phyloP scores from a whole-genome alignment of 768 basidiomycete species.

The Nidularia pulvinata region DNA sequence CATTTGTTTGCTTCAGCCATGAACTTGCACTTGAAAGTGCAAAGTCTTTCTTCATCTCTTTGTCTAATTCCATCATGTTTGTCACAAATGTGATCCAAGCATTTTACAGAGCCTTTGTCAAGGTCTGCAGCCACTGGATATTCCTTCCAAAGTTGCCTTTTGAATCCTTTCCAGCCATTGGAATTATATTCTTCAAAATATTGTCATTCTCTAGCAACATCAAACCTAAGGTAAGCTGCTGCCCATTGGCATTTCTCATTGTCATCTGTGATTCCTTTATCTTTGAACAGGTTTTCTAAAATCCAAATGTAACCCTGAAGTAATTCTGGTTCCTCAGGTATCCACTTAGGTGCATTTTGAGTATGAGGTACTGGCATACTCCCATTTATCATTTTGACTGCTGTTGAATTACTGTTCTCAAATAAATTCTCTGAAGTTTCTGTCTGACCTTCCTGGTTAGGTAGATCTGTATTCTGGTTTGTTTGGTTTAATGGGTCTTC shows the following conservation, averaged over 20 bases:
- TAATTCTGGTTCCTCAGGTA: not conserved
- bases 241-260: not conserved
- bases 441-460: no score
- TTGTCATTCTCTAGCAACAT: not conserved
- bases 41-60: not conserved
- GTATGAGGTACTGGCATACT: not conserved
- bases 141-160: not conserved
- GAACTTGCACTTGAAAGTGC: not conserved
- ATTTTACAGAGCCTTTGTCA: not conserved
- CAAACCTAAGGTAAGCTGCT: not conserved
- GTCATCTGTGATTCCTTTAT: not conserved
- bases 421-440: no score
- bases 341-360: not conserved
- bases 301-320: not conserved
- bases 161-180: not conserved
- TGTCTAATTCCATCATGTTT: not conserved
- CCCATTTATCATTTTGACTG: not conserved
- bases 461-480: no score
- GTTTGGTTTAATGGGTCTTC: no score
- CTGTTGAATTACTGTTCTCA: not conserved
- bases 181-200: not conserved
- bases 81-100: not conserved
- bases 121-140: not conserved
- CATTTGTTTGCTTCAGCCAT: not conserved
- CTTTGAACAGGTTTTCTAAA: not conserved